Conservation (phyloP, 2,329 filamentous ascomycete species). For the Blastomyces silverae region DNA sequence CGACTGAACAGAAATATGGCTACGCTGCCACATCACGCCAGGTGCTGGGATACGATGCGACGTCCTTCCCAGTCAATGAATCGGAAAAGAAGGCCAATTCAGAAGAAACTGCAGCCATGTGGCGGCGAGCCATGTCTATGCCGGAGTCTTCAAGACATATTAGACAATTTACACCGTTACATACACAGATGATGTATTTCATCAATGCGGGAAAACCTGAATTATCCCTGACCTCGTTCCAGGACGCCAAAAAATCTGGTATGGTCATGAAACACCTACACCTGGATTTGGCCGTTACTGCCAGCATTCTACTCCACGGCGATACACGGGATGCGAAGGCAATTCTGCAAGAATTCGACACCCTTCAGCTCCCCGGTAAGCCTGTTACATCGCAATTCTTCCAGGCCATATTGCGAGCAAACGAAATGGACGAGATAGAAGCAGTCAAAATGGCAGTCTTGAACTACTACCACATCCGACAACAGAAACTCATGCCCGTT, state of each 20-base stretch:
- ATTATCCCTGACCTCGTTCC: conserved; percentile 30
- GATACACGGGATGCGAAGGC: conserved; percentile 28
- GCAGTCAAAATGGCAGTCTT: conserved; percentile 34
- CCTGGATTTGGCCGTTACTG: conserved; percentile 34
- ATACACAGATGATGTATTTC: conserved; percentile 34
- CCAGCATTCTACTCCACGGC: conserved; percentile 32
- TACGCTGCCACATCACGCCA: conserved; percentile 31
- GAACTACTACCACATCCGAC: conserved; percentile 36
- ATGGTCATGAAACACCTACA: conserved; percentile 32
- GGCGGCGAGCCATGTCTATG: conserved; percentile 28
- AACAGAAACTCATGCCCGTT: conserved; percentile 28
- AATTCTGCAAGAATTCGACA: conserved; percentile 30
- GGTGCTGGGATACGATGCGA: conserved; percentile 34
- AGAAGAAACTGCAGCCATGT: conserved; percentile 26
- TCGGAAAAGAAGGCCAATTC: conserved; percentile 27
- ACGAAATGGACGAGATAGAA: conserved; percentile 23
- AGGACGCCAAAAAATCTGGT: conserved; percentile 27
- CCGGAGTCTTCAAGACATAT: conserved; percentile 28
- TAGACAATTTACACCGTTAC: conserved; percentile 31
- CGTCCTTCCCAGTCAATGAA: conserved; percentile 27
- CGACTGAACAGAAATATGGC: conserved; percentile 31
- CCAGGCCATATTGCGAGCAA: conserved; percentile 30
- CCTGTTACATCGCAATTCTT: conserved; percentile 33
- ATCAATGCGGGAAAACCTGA: conserved; percentile 34
- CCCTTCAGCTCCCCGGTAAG: conserved; percentile 23